These are phyloP conservation scores for Aspergillus quadrilineatus DNA, from an alignment of 2,329 filamentous ascomycete species.

Conservation along the genomic window DNA sequence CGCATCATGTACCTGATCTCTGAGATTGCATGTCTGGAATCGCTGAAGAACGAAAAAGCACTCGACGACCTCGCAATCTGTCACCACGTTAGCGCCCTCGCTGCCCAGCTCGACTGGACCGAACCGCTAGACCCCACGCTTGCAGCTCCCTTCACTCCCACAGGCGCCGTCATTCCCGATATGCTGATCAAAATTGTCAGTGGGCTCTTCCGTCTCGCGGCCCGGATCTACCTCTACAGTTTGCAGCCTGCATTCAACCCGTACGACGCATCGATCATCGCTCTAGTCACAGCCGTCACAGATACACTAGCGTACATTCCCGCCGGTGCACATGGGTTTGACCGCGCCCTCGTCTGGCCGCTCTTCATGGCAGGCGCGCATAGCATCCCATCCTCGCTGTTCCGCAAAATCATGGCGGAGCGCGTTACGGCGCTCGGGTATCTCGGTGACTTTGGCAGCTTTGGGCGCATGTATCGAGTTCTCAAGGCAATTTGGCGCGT, in stretches of 20 bases:
- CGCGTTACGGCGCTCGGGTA: conserved; percentile 73
- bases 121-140: conserved; percentile 56
- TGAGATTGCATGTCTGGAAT: conserved; percentile 89
- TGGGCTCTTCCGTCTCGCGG: conserved; percentile 71
- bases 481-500: conserved; percentile 77
- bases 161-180: conserved; percentile 73
- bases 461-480: conserved; percentile 76
- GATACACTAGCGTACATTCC: conserved; percentile 78
- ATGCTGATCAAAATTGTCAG: conserved; percentile 86
- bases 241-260: conserved; percentile 85
- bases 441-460: conserved; percentile 73
- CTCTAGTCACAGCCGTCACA: conserved; percentile 73
- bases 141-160: conserved; percentile 54
- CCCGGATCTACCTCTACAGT: no score
- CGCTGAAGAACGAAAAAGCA: conserved; percentile 71
- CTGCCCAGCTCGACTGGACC: conserved; percentile 67
- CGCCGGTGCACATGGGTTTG: conserved; percentile 74
- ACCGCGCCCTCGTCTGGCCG: conserved; percentile 89
- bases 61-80: conserved; percentile 76
- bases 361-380: conserved; percentile 81
- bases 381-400: conserved; percentile 67
- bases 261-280: conserved; percentile 79
- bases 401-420: conserved; percentile 74
- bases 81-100: conserved; percentile 80
- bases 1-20: conserved; percentile 97